Evolutionary conservation across 2,329 filamentous ascomycete species (phyloP), one percentile per base, ranked within the genome.

Genomic region (Apiospora arundinis): DNA sequence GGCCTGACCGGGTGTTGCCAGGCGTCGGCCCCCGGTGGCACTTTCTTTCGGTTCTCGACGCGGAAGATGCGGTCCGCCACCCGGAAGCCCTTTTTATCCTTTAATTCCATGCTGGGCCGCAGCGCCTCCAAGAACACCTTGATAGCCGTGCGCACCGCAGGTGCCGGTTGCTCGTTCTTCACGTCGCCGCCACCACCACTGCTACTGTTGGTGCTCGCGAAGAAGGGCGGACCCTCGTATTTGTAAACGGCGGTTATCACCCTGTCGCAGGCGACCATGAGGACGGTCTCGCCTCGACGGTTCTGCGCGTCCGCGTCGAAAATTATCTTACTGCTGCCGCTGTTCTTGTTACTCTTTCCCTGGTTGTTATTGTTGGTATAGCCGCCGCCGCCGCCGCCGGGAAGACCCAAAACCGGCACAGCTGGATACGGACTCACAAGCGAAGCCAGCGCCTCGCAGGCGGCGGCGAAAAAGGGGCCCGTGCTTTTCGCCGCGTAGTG

Each of bases 271-370:
- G 18, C 56, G 5, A 40, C 3, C 32, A 63, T 63, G 28, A 63
- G 56, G 5, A 40, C 56, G 18, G 56, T 40, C 32, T 63, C 56
- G 56, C 32, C 32, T 32, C 56, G 56, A 3, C 8, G 12, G 56
- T 40, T 40, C 56, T 63, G 56, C 56, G 32, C 56, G 9, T 40
- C 56, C 56, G n/a, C 56, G 8, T 63, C 28, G 18, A 63, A 63
- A 12, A 12, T 1, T 18, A 60, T 8, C 14, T 32, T 56, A 23
- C 14, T 25, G 4, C 6, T 9, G 46, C 21, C 5, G 4, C 23
- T 16, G 12, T 25, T 25, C 8, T 1, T 25, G n/a, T 23, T 14
- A 11, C 1, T 18, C 14, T 45, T 45, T 12, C 5, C 11, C 12
- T 45, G 12, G 16, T 45, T 14, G 12, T 45, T 16, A 14, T 45